Percentiles rank a stretch among this genome's conserved stretches.
Conservation (phyloP, 2,329 filamentous ascomycete genomes). For the Colletotrichum sp. region DNA sequence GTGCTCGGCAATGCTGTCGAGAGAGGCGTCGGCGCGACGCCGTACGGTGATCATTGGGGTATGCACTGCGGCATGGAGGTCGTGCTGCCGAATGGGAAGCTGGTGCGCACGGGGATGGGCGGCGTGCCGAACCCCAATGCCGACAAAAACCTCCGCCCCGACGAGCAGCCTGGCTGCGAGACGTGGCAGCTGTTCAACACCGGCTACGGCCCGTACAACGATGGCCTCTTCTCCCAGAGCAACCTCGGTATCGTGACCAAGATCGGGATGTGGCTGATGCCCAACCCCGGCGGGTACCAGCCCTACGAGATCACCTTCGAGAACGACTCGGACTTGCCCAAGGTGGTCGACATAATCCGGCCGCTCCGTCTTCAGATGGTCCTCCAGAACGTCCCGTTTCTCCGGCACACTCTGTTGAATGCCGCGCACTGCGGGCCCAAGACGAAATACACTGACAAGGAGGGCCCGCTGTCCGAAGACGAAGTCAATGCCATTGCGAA, state of each 20-base stretch:
- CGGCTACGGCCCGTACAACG: constrained; percentile 42
- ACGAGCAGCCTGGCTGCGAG: constrained; percentile 36
- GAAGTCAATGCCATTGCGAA: constrained; percentile 45
- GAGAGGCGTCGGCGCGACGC: constrained; percentile 51
- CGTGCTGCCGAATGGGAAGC: constrained; percentile 44
- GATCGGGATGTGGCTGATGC: constrained; percentile 59
- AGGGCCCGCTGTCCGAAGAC: constrained; percentile 38
- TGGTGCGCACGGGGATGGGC: constrained; percentile 47
- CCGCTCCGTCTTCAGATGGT: constrained; percentile 44
- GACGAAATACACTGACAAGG: constrained; percentile 27
- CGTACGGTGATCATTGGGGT: constrained; percentile 48
- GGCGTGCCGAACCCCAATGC: constrained; percentile 24
- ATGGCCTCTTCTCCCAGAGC: constrained; percentile 53
- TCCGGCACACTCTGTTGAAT: constrained; percentile 47
- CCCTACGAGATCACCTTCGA: constrained; percentile 24
- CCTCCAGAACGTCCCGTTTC: constrained; percentile 52
- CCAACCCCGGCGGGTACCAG: constrained; percentile 54
- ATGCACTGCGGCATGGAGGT: constrained; percentile 48
- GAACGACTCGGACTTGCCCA: constrained; percentile 26
- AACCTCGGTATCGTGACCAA: constrained; percentile 58
- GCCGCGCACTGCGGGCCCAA: constrained; percentile 42
- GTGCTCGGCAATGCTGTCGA: constrained; percentile 52
- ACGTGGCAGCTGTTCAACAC: constrained; percentile 48
- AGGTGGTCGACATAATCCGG: constrained; percentile 37
- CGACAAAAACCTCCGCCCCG: background rate